Base-by-base conservation (phyloP, 768 basidiomycete species). In the Butyriboletus loyo region DNA sequence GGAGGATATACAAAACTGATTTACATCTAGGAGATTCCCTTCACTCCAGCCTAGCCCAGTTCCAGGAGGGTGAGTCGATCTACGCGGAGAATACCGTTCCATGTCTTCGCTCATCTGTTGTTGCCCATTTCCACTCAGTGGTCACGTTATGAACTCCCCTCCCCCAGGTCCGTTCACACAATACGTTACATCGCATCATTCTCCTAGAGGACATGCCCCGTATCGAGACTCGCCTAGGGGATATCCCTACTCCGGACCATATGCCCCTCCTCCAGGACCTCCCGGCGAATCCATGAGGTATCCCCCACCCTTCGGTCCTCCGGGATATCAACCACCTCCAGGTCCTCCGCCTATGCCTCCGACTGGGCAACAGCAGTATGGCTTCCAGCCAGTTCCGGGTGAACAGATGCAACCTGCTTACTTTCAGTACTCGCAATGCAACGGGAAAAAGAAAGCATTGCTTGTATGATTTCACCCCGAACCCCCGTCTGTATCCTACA, bases 361-460 rank as follows among this genome's bases (percentile, higher is more conserved):
- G 2, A 59, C 72, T 5, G 73, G 78, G 38, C 70, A 77, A 27
- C 89, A 91, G 60, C 65, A 76, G 54, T 89, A 86, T 57, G 84
- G 85, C 2, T 81, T 83, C 10, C 82, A 83, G 69, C 74, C 82
- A 53, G 75, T 69, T 21, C 52, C 71, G 2, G 71, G 78, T 19
- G 73, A 78, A 38, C 73, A 74, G 31, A 67, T 70, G 46, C 73
- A 75, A 34, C 83, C 87, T 57, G 78, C 81, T 2, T 89, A 70
- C 68, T 94, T 92, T 75, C 86, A 89, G 60, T 93, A 92, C 62
- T 94, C 92, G 3, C 90, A 92, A 60, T 97, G 95, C 65, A 91
- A 73, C 19, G 91, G 93, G 28, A 84, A 77, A 70, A 87, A 86
- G 70, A 98, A 93, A 70, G 96, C 93, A 0, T 76, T 98, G 11